phyloP scores from a whole-genome alignment of 192 early-diverging fungal species.

The Ramicandelaber brevisporus region DNA sequence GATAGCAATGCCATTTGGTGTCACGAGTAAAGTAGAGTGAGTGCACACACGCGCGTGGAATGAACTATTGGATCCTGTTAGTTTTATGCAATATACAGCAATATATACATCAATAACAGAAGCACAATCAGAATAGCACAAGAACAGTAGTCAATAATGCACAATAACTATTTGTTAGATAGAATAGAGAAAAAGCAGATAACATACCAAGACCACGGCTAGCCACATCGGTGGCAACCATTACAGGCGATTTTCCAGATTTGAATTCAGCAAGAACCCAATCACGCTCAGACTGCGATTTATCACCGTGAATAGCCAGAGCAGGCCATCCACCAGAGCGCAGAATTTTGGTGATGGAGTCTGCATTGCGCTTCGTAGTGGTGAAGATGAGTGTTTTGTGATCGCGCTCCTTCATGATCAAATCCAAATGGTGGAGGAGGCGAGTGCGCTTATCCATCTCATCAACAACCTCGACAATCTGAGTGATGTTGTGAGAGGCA shows the following conservation, averaged over 20 bases:
- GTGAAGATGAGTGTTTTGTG: constrained; percentile 88
- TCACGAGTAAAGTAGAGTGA: no score
- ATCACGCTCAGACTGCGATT: constrained; percentile 86
- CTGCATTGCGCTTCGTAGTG: constrained; percentile 81
- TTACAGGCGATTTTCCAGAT: constrained; percentile 55
- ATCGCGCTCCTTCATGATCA: constrained; percentile 58
- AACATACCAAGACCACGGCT: constrained; percentile 81
- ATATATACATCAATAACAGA: no score
- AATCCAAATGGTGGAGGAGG: constrained; percentile 55
- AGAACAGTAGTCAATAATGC: constrained; percentile 1
- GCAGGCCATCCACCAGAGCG: constrained; percentile 79
- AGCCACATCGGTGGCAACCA: constrained; percentile 98
- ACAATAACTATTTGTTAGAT: no score
- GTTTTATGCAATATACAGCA: no score
- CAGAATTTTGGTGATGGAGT: constrained; percentile 64
- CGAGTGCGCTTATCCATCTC: constrained; percentile 61
- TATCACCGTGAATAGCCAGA: constrained; percentile 91
- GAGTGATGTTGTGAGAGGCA: constrained; percentile 79
- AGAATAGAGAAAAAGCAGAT: constrained; percentile 1
- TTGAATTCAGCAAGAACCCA: constrained; percentile 90
- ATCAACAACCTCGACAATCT: constrained; percentile 70
- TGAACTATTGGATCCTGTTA: no score
- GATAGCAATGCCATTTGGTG: no score
- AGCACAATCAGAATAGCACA: neutral
- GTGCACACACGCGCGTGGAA: no score